Conservation (phyloP, 148 eudicot genomes). For the Rhododendron henanense region DNA sequence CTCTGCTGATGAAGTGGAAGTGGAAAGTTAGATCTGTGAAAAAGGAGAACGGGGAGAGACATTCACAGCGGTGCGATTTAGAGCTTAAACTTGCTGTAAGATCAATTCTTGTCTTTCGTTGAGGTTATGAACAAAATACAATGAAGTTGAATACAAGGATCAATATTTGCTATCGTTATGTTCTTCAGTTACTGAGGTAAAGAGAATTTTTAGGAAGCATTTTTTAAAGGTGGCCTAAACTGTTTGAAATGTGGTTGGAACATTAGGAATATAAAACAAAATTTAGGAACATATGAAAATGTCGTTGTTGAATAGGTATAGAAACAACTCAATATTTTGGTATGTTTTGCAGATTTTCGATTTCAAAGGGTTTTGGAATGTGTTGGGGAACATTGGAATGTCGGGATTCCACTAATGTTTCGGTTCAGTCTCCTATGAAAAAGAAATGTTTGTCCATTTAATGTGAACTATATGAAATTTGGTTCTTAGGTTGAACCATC, state of each 20-base stretch:
- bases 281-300: not conserved
- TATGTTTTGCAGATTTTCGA: not conserved
- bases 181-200: not conserved
- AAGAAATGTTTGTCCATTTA: not conserved
- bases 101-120: constrained; percentile 13
- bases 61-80: constrained; percentile 64
- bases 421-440: not conserved
- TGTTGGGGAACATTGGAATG: not conserved
- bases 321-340: not conserved
- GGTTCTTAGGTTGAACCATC: not conserved
- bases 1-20: constrained; percentile 64
- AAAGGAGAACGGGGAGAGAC: constrained; percentile 67
- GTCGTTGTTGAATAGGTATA: not conserved
- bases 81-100: constrained; percentile 78
- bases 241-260: not conserved
- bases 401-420: not conserved
- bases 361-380: not conserved
- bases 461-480: not conserved
- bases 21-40: constrained; percentile 71
- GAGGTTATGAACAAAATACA: not conserved
- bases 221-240: not conserved
- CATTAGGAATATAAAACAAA: not conserved
- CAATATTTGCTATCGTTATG: not conserved
- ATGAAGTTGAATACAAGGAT: not conserved
- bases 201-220: not conserved